A percentile compares a stretch with the other conserved stretches of the same genome.
phyloP scores from a whole-genome alignment of 352 stramenopile genomes.

The Phytophthora kernoviae region DNA sequence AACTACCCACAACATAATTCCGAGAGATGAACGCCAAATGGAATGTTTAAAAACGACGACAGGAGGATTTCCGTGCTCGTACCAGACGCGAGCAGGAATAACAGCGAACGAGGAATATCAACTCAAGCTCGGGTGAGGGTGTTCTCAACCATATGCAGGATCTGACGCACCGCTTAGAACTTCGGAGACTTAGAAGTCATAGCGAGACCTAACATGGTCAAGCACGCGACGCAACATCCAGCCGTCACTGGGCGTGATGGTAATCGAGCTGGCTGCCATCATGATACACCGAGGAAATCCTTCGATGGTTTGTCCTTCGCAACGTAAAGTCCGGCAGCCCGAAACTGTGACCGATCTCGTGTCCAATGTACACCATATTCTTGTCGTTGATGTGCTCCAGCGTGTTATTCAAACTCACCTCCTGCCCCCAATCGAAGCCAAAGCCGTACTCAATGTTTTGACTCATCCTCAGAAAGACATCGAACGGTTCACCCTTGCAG shows the following conservation, averaged over 20 bases:
- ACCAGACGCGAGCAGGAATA: too few species aligned
- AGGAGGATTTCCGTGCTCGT: too few species aligned
- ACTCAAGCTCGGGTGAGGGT: too few species aligned
- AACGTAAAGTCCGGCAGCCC: background rate
- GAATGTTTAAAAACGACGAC: too few species aligned
- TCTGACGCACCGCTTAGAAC: too few species aligned
- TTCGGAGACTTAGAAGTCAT: constrained; percentile 14
- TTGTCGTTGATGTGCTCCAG: constrained; percentile 1
- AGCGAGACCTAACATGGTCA: constrained; percentile 23
- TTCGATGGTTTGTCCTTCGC: background rate
- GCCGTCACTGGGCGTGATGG: background rate
- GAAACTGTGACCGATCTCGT: constrained; percentile 33
- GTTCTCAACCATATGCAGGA: too few species aligned
- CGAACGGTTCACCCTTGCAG: constrained; percentile 29
- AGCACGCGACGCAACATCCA: constrained; percentile 22
- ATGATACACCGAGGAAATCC: background rate
- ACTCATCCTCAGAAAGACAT: constrained; percentile 33
- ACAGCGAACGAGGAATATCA: too few species aligned
- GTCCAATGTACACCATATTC: constrained; percentile 21
- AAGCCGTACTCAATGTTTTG: constrained; percentile 15
- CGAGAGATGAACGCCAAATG: too few species aligned
- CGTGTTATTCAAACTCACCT: constrained; percentile 2
- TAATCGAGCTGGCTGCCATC: background rate
- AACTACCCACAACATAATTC: too few species aligned
- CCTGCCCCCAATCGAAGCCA: constrained; percentile 19